These are phyloP conservation scores for Akebia trifoliata DNA, from an alignment of 164 flowering plant genomes.

Conservation along the genomic window DNA sequence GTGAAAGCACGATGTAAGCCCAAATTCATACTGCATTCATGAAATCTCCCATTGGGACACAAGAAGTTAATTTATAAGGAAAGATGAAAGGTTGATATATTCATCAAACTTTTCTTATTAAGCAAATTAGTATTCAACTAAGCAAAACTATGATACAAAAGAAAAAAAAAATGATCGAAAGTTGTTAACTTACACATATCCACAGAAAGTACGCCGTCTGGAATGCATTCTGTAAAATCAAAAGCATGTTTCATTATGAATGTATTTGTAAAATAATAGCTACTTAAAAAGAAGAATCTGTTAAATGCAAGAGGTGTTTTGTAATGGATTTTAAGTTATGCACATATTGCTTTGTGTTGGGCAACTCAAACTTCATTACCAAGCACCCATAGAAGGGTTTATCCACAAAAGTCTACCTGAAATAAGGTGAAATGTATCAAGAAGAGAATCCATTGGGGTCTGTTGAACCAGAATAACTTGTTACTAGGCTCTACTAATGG, in stretches of 20 bases:
- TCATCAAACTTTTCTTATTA: not conserved
- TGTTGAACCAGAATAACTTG: conserved; percentile 66
- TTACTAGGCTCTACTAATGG: conserved; percentile 61
- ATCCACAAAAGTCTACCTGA: conserved; percentile 36
- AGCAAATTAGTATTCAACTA: no score
- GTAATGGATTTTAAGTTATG: no score
- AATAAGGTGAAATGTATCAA: conserved; percentile 62
- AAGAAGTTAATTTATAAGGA: not conserved
- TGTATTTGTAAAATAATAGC: no score
- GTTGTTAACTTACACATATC: conserved; percentile 35
- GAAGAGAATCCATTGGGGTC: conserved; percentile 53
- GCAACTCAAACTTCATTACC: not conserved
- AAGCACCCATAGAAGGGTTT: no score
- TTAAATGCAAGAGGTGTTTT: no score
- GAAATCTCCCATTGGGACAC: not conserved
- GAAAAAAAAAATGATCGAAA: not conserved
- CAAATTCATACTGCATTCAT: conserved; percentile 48
- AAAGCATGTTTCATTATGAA: not conserved
- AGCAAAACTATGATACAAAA: not conserved
- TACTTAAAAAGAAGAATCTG: no score
- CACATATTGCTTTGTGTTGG: no score
- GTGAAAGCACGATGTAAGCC: conserved; percentile 49
- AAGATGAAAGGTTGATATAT: not conserved
- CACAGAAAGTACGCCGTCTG: conserved; percentile 70
- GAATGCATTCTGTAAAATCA: conserved; percentile 55